Evolutionary conservation across 768 basidiomycete genomes (phyloP), one percentile per base, ranked within the genome.

Genomic region (Mycena pura): DNA sequence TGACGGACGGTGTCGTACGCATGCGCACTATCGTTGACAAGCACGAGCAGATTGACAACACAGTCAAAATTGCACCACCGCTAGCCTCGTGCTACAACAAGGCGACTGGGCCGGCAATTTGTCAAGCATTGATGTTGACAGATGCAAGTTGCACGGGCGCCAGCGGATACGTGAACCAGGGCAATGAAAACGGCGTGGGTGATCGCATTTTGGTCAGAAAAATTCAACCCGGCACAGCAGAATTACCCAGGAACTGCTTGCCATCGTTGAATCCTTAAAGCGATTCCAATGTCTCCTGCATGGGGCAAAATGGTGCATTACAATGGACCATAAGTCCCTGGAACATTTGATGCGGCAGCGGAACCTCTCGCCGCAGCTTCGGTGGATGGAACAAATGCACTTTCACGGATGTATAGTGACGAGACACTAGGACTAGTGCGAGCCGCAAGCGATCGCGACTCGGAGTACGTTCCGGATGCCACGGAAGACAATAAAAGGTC

Each of bases 11-110:
- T n/a, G n/a, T n/a, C n/a, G n/a, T n/a, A n/a, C n/a, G n/a, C n/a
- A n/a, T n/a, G n/a, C n/a, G n/a, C n/a, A n/a, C n/a, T n/a, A n/a
- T n/a, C n/a, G n/a, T n/a, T n/a, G n/a, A n/a, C n/a, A n/a, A n/a
- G n/a, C n/a, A n/a, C n/a, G n/a, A n/a, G n/a, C n/a, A n/a, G n/a
- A n/a, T n/a, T n/a, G n/a, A n/a, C n/a, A n/a, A n/a, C n/a, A n/a
- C n/a, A n/a, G n/a, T n/a, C n/a, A n/a, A 11, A 73, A 76, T 63
- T 80, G 80, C 0, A 82, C 74, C 5, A 81, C 81, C 76, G 72
- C 76, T 3, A 78, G 77, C 21, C 59, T 65, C 0, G 80, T 81
- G 0, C 64, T 69, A 29, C 74, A 69, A 32, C 69, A 70, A 22
- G 73, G 73, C 0, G 71, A 75, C 38, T 55, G 68, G 47, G 14